Evolutionary conservation across 2,329 filamentous ascomycete species (phyloP).

Genomic region (Hypocrella siamensis): DNA sequence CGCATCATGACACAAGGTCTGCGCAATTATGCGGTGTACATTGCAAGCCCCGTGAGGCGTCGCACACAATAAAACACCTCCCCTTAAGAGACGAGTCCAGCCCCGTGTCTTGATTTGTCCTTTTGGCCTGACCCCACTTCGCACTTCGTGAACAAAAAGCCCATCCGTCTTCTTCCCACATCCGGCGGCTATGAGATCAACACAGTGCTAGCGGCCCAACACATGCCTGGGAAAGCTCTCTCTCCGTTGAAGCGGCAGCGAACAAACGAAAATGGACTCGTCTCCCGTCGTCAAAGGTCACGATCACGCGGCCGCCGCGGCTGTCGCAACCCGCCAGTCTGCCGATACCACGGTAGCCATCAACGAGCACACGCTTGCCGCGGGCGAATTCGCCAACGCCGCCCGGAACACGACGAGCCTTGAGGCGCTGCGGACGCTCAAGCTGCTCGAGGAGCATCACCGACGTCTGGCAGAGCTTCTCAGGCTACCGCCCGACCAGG

Average conservation of each 20-base stretch:
- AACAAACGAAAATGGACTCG: constrained; percentile 15
- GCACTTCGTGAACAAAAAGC: too few species aligned
- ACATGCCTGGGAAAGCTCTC: too few species aligned
- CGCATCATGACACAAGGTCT: too few species aligned
- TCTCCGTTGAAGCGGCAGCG: too few species aligned
- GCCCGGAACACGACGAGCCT: constrained; percentile 51
- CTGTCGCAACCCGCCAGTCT: constrained; percentile 59
- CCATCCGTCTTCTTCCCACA: neutral
- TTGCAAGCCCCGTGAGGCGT: too few species aligned
- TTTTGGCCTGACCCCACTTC: too few species aligned
- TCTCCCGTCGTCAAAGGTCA: constrained; percentile 49
- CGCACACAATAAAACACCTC: too few species aligned
- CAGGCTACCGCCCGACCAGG: constrained; percentile 43
- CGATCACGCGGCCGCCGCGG: constrained; percentile 76
- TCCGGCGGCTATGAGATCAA: neutral
- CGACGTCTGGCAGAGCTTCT: constrained; percentile 68
- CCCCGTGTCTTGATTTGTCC: too few species aligned
- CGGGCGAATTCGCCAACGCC: constrained; percentile 74
- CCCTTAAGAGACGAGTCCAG: too few species aligned
- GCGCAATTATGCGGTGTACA: too few species aligned
- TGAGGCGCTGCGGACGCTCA: constrained; percentile 70
- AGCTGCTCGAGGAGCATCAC: constrained; percentile 78
- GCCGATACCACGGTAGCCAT: constrained; percentile 67
- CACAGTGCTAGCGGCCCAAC: neutral
- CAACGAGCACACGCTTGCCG: constrained; percentile 76